Percentiles rank a stretch among this genome's conserved stretches.
Conservation (phyloP, 2,329 filamentous ascomycete genomes). For the Paraconiothyrium sp. region DNA sequence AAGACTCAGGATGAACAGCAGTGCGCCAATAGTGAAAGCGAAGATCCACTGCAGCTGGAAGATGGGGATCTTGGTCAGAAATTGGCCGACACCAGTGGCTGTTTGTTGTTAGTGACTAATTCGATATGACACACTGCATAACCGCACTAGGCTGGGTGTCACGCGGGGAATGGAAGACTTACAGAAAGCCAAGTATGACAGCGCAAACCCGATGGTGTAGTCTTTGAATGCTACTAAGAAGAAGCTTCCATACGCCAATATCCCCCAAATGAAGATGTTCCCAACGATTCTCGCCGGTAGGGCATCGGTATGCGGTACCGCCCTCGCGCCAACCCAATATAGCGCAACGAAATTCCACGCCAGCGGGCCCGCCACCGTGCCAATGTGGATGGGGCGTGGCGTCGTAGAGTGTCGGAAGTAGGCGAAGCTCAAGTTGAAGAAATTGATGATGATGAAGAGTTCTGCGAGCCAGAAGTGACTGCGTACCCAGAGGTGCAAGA, state of each 20-base stretch:
- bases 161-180: constrained; percentile 39
- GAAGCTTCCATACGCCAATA: constrained; percentile 78
- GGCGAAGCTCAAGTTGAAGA: constrained; percentile 78
- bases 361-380: constrained; percentile 79
- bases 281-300: constrained; percentile 80
- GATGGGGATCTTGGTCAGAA: constrained; percentile 74
- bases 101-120: constrained; percentile 11
- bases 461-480: constrained; percentile 79
- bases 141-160: no score
- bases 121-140: not conserved
- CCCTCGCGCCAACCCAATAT: constrained; percentile 89
- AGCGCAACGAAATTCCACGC: constrained; percentile 88
- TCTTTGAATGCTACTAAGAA: constrained; percentile 80
- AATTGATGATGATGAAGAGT: constrained; percentile 79
- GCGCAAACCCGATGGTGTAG: constrained; percentile 79
- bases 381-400: constrained; percentile 77
- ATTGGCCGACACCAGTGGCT: constrained; percentile 79
- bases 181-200: constrained; percentile 78
- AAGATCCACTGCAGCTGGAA: constrained; percentile 93
- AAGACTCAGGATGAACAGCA: constrained; percentile 75
- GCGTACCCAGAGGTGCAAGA: constrained; percentile 83
- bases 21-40: constrained; percentile 81
- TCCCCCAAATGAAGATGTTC: constrained; percentile 88
- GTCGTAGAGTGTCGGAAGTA: constrained; percentile 83
- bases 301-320: constrained; percentile 69